phyloP scores from a whole-genome alignment of 306 rosid genomes.

The Cucurbita moschata region DNA sequence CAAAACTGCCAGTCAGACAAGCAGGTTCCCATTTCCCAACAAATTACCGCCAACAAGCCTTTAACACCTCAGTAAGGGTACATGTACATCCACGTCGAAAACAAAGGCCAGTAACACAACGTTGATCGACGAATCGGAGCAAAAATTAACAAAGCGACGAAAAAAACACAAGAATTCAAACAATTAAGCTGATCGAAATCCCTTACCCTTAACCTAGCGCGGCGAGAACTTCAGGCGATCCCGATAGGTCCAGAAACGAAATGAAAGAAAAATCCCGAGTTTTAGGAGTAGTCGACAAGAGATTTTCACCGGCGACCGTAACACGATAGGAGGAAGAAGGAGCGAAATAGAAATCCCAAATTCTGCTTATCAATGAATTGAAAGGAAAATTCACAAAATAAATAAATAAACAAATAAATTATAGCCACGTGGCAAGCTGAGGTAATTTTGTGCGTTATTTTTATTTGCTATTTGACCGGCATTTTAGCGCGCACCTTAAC shows the following conservation, averaged over 20 bases:
- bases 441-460: background rate
- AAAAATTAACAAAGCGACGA: background rate
- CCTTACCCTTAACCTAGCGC: constrained; percentile 33
- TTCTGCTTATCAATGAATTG: background rate
- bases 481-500: background rate
- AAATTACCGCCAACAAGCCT: constrained; percentile 4
- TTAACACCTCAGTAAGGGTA: background rate
- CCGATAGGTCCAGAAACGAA: constrained; percentile 6
- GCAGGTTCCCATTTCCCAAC: background rate
- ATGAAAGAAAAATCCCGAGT: background rate
- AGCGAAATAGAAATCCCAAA: background rate
- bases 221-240: constrained; percentile 22
- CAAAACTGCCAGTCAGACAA: background rate
- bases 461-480: background rate
- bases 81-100: background rate
- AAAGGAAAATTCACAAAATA: background rate
- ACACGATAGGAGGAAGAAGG: constrained; percentile 1
- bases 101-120: background rate
- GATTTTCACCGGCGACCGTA: constrained; percentile 18
- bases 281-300: constrained; percentile 1
- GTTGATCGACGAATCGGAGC: background rate
- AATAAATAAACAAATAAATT: background rate
- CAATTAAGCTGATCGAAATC: background rate
- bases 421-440: background rate
- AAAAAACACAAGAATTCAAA: background rate